Conservation (phyloP, 768 basidiomycete species). For the Tricholoma saponaceum region DNA sequence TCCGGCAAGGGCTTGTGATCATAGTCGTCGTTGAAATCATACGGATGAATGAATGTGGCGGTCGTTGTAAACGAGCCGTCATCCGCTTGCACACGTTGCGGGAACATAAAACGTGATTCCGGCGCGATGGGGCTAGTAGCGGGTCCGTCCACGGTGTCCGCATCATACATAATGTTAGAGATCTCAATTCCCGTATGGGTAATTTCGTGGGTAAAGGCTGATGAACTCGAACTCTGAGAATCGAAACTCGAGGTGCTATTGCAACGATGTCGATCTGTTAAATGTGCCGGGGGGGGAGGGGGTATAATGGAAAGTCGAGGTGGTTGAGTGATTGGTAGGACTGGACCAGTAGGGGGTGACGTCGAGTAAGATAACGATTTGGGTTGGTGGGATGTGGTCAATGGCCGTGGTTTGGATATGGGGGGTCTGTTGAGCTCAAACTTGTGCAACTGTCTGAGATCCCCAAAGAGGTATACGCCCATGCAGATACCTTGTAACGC, state of each 20-base stretch:
- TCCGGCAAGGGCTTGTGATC: constrained; percentile 28
- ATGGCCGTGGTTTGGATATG: constrained; percentile 47
- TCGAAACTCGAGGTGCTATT: constrained; percentile 16
- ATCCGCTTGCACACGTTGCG: constrained; percentile 4
- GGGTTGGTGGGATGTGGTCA: constrained; percentile 22
- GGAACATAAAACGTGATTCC: constrained; percentile 16
- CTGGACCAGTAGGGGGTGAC: constrained; percentile 14
- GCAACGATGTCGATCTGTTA: constrained; percentile 16
- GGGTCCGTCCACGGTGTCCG: constrained; percentile 31
- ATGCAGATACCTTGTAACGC: constrained; percentile 73
- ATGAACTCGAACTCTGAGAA: constrained; percentile 21
- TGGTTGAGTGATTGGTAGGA: constrained; percentile 13
- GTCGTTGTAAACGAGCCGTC: constrained; percentile 30
- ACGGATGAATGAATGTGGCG: constrained; percentile 49
- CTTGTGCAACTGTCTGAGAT: constrained; percentile 71
- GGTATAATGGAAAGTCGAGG: constrained; percentile 21
- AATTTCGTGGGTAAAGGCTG: constrained; percentile 15
- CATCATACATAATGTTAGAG: constrained; percentile 38
- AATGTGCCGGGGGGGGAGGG: constrained; percentile 26
- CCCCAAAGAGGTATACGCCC: constrained; percentile 77
- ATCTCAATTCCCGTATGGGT: constrained; percentile 33
- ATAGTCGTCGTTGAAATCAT: constrained; percentile 26
- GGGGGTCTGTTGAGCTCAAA: constrained; percentile 73
- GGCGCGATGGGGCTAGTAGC: constrained; percentile 23
- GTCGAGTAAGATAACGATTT: constrained; percentile 19